These are phyloP conservation scores for Aspergillus viridinutans DNA, from an alignment of 2,329 filamentous ascomycete species.

Conservation along the genomic window DNA sequence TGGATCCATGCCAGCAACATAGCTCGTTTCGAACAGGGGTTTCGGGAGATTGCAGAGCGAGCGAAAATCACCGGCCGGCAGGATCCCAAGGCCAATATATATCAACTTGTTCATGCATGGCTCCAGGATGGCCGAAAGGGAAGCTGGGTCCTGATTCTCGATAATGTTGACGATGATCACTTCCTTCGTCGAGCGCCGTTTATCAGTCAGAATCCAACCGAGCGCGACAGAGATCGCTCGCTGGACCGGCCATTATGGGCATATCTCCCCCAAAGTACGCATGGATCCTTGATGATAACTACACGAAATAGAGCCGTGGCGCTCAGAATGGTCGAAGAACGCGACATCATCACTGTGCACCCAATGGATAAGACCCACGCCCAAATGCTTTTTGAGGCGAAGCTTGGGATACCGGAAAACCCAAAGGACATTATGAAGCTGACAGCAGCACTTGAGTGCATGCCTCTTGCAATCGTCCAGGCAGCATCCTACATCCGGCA, in stretches of 20 bases:
- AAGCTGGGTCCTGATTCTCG: constrained; percentile 22
- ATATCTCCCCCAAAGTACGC: constrained; percentile 14
- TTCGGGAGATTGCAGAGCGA: constrained; percentile 30
- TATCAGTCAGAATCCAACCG: background rate
- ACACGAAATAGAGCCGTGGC: constrained; percentile 10
- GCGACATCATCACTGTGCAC: constrained; percentile 13
- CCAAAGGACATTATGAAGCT: background rate
- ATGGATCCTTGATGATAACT: constrained; percentile 15
- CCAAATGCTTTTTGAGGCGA: constrained; percentile 25
- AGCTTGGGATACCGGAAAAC: constrained; percentile 13
- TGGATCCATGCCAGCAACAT: constrained; percentile 36
- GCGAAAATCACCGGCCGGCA: constrained; percentile 27
- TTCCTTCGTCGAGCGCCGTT: constrained; percentile 7
- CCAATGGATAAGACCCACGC: constrained; percentile 24
- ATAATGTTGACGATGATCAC: constrained; percentile 22
- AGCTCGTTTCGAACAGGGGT: constrained; percentile 33
- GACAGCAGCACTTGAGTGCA: constrained; percentile 18
- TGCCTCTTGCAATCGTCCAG: constrained; percentile 26
- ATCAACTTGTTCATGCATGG: constrained; percentile 23
- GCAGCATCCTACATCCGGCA: constrained; percentile 23
- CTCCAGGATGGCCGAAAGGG: constrained; percentile 14
- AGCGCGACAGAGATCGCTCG: background rate
- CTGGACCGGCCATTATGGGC: constrained; percentile 3
- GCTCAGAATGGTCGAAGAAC: constrained; percentile 6
- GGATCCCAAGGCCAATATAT: constrained; percentile 29